Conservation (phyloP, 257 asterid species). For the Phtheirospermum japonicum region DNA sequence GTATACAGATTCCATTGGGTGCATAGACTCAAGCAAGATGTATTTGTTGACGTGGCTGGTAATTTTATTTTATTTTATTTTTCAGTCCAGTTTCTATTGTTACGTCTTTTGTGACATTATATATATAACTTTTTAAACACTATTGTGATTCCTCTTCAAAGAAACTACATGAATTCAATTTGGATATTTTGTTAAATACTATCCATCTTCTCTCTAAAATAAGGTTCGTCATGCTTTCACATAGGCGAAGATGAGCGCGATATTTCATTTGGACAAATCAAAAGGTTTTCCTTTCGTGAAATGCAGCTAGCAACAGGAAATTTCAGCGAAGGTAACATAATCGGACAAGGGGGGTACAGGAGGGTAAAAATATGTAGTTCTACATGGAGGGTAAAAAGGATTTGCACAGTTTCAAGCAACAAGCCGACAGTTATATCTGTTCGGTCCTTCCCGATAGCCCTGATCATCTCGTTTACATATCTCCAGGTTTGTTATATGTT, state of each 20-base stretch:
- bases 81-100: not conserved
- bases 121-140: no score
- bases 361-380: conserved; percentile 52
- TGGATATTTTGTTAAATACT: no score
- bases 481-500: conserved; percentile 53
- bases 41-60: conserved; percentile 84
- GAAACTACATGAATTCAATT: no score
- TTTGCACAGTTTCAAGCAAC: conserved; percentile 43
- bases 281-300: conserved; percentile 75
- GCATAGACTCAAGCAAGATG: no score
- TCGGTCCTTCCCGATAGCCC: conserved; percentile 71
- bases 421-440: conserved; percentile 74
- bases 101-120: not conserved
- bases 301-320: conserved; percentile 76
- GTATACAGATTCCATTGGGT: no score
- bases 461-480: conserved; percentile 46
- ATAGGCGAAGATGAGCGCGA: no score
- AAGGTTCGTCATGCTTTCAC: no score
- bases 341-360: conserved; percentile 95
- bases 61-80: conserved; percentile 10
- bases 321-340: conserved; percentile 58
- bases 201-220: no score
- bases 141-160: no score
- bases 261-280: conserved; percentile 68
- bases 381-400: conserved; percentile 54